Percentiles rank a stretch among this genome's conserved stretches.
Conservation (phyloP, 2,329 filamentous ascomycete genomes). For the Ceratocystis eucalypticola region DNA sequence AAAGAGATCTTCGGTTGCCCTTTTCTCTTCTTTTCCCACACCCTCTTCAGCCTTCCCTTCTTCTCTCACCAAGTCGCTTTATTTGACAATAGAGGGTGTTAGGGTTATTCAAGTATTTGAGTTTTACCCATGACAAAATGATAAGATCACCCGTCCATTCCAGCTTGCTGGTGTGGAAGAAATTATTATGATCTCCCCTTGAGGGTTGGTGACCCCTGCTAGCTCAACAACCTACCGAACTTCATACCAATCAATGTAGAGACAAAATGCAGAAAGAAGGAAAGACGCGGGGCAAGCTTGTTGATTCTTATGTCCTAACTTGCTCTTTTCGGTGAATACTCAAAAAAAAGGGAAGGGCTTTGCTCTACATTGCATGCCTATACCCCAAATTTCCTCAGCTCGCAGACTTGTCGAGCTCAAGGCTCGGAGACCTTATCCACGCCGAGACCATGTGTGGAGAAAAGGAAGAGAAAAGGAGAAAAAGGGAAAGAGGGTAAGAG, state of each 20-base stretch:
- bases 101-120: conserved; percentile 4
- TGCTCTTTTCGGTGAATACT: not conserved
- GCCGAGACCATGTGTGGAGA: not conserved
- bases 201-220: not conserved
- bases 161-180: not conserved
- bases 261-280: not conserved
- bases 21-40: not conserved
- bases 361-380: not conserved
- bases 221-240: not conserved
- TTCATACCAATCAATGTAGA: not conserved
- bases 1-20: not conserved
- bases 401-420: not conserved
- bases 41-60: not conserved
- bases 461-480: too few relatives aligned
- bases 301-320: not conserved
- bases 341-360: not conserved
- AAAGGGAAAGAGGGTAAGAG: not conserved
- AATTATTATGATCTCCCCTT: not conserved
- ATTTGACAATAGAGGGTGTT: not conserved
- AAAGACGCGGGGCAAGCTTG: not conserved
- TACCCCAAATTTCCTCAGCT: not conserved
- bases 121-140: conserved; percentile 4
- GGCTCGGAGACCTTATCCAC: not conserved
- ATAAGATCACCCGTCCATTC: not conserved
- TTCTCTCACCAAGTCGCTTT: not conserved